Evolutionary conservation across 192 early-diverging fungal species (phyloP).

Genomic region (Mycoemilia scoparia): DNA sequence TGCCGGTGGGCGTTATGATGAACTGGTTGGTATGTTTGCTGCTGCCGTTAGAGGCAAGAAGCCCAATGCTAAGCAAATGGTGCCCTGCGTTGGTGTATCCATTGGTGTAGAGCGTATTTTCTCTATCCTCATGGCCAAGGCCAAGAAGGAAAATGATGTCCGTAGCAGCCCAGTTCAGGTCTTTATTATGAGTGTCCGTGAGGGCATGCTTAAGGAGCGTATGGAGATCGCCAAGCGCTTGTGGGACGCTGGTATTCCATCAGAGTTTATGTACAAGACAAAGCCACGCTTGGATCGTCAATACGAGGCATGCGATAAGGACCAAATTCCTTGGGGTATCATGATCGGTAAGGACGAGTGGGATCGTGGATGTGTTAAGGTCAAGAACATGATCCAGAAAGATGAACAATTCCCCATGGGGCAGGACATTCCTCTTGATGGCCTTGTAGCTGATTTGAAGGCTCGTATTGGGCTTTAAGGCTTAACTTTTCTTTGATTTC

Average conservation of each 20-base stretch:
- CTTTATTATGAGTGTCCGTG: slow-evolving; percentile 63
- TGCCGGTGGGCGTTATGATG: slow-evolving; percentile 93
- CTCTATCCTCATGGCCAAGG: slow-evolving; percentile 57
- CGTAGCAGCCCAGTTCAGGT: slow-evolving; percentile 67
- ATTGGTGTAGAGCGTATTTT: slow-evolving; percentile 96
- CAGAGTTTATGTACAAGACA: slow-evolving; percentile 83
- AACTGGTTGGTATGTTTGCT: slow-evolving; percentile 91
- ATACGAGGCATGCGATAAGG: slow-evolving; percentile 60
- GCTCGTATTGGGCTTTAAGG: no score
- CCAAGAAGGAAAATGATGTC: slow-evolving; percentile 31
- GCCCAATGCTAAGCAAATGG: slow-evolving; percentile 31
- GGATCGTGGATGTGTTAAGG: slow-evolving; percentile 55
- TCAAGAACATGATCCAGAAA: slow-evolving; percentile 58
- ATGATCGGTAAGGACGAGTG: slow-evolving; percentile 76
- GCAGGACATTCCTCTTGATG: no score
- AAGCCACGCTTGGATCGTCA: slow-evolving; percentile 69
- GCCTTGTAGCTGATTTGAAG: no score
- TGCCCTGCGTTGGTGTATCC: slow-evolving; percentile 90
- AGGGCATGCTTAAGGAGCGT: slow-evolving; percentile 71
- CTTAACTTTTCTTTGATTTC: no score
- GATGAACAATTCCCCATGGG: no score
- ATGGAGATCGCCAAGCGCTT: slow-evolving; percentile 74
- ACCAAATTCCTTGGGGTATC: slow-evolving; percentile 77
- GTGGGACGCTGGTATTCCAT: slow-evolving; percentile 81
- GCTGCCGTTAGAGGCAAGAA: slow-evolving; percentile 32